Evolutionary conservation across 352 stramenopile species (phyloP).

Genomic region (Phytophthora pistaciae): DNA sequence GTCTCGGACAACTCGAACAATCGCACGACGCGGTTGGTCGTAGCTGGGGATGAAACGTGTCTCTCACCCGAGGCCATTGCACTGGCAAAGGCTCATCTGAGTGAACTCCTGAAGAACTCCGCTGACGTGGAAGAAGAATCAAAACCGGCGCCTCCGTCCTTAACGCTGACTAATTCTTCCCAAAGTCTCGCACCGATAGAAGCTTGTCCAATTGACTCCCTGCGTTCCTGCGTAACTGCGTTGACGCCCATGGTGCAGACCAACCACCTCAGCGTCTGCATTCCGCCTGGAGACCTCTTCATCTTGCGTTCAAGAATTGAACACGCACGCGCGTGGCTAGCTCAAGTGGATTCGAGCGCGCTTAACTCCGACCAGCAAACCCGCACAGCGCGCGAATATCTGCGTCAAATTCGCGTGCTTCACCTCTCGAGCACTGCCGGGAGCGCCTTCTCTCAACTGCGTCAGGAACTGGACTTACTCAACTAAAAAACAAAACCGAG

Average conservation of each 20-base stretch:
- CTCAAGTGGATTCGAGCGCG: constrained; percentile 7
- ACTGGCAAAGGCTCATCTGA: constrained; percentile 28
- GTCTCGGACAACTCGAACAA: constrained; percentile 36
- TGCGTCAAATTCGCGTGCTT: constrained; percentile 30
- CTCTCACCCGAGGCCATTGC: constrained; percentile 33
- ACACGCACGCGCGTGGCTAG: constrained; percentile 27
- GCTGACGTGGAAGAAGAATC: neutral
- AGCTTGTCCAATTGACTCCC: constrained; percentile 10
- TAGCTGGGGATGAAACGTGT: constrained; percentile 39
- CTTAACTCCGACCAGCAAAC: constrained; percentile 6
- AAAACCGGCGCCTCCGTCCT: neutral
- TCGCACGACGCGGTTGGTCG: constrained; percentile 17
- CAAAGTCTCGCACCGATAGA: neutral
- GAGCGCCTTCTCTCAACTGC: constrained; percentile 27
- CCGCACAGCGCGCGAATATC: constrained; percentile 10
- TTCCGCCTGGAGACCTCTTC: constrained; percentile 31
- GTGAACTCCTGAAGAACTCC: neutral
- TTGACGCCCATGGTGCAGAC: constrained; percentile 26
- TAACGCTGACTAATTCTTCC: neutral
- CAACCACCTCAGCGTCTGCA: constrained; percentile 30
- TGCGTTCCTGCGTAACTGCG: constrained; percentile 18
- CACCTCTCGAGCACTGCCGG: constrained; percentile 29
- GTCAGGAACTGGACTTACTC: constrained; percentile 20
- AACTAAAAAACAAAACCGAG: constrained; percentile 21
- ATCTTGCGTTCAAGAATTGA: constrained; percentile 25